phyloP scores from a whole-genome alignment of 1,284 basidiomycete species.

The Gymnopus androsaceus region DNA sequence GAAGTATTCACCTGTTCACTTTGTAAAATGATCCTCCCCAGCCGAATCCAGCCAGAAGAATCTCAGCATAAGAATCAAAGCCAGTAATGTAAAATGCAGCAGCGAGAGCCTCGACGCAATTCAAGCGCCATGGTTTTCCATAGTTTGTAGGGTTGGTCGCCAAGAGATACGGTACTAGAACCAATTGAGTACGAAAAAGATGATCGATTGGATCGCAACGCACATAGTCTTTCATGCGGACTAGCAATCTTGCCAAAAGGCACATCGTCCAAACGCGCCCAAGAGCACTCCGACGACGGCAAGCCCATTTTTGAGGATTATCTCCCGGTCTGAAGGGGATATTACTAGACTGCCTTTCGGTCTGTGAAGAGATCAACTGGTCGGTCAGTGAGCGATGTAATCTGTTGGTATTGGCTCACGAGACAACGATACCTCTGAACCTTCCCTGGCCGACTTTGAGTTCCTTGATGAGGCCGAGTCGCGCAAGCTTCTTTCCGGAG shows the following conservation, averaged over 20 bases:
- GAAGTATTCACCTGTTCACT: conserved; percentile 68
- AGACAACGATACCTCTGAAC: conserved; percentile 91
- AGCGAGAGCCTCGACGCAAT: conserved; percentile 91
- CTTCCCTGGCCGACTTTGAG: conserved; percentile 78
- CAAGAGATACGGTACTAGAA: conserved; percentile 80
- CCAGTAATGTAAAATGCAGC: conserved; percentile 93
- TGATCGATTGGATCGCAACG: conserved; percentile 32
- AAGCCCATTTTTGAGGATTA: conserved; percentile 75
- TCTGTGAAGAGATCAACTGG: conserved; percentile 41
- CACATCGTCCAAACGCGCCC: conserved; percentile 93
- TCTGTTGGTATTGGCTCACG: conserved; percentile 53
- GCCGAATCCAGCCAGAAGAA: conserved; percentile 76
- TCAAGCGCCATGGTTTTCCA: conserved; percentile 89
- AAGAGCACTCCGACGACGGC: conserved; percentile 98
- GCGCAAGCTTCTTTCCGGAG: conserved; percentile 90
- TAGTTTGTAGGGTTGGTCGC: conserved; percentile 91
- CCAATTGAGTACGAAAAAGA: neutral
- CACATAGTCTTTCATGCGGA: conserved; percentile 88
- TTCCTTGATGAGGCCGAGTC: conserved; percentile 84
- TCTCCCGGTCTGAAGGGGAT: conserved; percentile 83
- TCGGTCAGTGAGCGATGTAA: neutral
- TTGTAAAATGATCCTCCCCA: conserved; percentile 88
- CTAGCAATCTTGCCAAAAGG: conserved; percentile 89
- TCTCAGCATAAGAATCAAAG: conserved; percentile 78
- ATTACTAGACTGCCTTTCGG: conserved; percentile 85